Evolutionary conservation across 2,329 filamentous ascomycete species (phyloP).

Genomic region (Trichoderma hamatum): DNA sequence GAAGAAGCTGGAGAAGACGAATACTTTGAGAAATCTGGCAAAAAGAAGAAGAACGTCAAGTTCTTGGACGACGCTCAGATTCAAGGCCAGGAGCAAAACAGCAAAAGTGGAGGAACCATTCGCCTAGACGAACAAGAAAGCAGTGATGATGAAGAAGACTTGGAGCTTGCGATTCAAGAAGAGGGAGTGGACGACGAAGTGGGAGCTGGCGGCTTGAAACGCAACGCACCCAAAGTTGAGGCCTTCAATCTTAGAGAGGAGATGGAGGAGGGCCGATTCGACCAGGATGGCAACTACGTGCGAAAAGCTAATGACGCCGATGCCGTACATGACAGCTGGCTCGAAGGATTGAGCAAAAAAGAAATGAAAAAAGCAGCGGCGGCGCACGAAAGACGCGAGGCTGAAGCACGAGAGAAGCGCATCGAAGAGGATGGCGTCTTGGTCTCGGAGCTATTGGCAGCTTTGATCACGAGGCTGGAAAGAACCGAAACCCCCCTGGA

Average conservation of each 20-base stretch:
- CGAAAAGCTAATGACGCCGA: slow-evolving; percentile 88
- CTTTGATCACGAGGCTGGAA: slow-evolving; percentile 73
- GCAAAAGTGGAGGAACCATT: slow-evolving; percentile 74
- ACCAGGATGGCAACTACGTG: slow-evolving; percentile 88
- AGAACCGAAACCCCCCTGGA: slow-evolving; percentile 85
- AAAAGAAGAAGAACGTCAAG: slow-evolving; percentile 64
- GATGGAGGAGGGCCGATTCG: slow-evolving; percentile 90
- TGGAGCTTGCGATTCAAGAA: slow-evolving; percentile 71
- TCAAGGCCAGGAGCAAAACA: slow-evolving; percentile 74
- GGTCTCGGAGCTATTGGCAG: slow-evolving; percentile 72
- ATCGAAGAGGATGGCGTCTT: slow-evolving; percentile 74
- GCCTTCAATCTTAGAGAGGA: slow-evolving; percentile 93
- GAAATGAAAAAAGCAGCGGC: slow-evolving; percentile 87
- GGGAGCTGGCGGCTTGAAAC: slow-evolving; percentile 86
- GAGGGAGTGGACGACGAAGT: slow-evolving; percentile 85
- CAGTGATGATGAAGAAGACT: slow-evolving; percentile 68
- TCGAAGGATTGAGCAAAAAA: slow-evolving; percentile 90
- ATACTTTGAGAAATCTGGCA: slow-evolving; percentile 47
- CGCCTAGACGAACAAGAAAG: slow-evolving; percentile 59
- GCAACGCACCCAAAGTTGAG: slow-evolving; percentile 89
- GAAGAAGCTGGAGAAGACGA: slow-evolving; percentile 34
- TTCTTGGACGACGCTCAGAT: slow-evolving; percentile 67
- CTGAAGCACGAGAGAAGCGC: slow-evolving; percentile 71
- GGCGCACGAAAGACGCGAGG: slow-evolving; percentile 83
- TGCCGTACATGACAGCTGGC: slow-evolving; percentile 87